Evolutionary conservation across 176 grass and related monocot genomes (phyloP), one percentile per base, ranked within the genome.

Genomic region (Ensete glaucum): DNA sequence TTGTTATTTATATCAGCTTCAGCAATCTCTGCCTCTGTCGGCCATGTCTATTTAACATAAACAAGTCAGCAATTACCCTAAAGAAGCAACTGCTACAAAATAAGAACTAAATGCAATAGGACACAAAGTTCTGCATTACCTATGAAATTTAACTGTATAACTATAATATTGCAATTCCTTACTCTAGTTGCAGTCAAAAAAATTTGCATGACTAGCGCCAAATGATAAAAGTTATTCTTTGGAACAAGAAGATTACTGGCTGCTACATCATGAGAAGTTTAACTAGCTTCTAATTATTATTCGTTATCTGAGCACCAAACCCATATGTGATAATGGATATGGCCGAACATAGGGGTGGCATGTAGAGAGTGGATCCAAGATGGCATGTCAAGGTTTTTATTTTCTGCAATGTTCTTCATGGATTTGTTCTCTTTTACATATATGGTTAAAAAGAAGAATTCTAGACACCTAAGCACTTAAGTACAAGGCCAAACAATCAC

Each of bases 21-120:
- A 24, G 78, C 85, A 80, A 87, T 93, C 22, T 93, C 91, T 78
- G 78, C 85, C 77, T 93, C 91, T 0, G 95, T 98, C 24, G 90
- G 95, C 90, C 95, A 98, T 73, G 94, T 98, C 95, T 98, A 84
- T 27, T 82, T 62, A 10, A 85, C 25, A 70, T 17, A 70, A 11
- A n/a, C 67, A 70, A 26, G 51, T 70, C 8, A 70, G 15, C 17
- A 50, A 85, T 43, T 67, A 22, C 34, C 62, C 13, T 59, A 34
- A 74, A 81, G 75, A 76, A 79, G 6, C 62, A 81, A 52, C 73
- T 54, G 57, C 53, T 54, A 80, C 50, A 13, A 67, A n/a, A 67
- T 56, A 6, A 43, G 34, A 43, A 43, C 34, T 43, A 43, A 43
- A 43, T 43, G 34, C 34, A 43, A 43, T 43, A 43, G 34, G 34